Percentiles rank a stretch among this genome's conserved stretches.
These are phyloP conservation scores for Agaricus sinodeliciosus DNA, from an alignment of 768 basidiomycete species.

Conservation along the genomic window DNA sequence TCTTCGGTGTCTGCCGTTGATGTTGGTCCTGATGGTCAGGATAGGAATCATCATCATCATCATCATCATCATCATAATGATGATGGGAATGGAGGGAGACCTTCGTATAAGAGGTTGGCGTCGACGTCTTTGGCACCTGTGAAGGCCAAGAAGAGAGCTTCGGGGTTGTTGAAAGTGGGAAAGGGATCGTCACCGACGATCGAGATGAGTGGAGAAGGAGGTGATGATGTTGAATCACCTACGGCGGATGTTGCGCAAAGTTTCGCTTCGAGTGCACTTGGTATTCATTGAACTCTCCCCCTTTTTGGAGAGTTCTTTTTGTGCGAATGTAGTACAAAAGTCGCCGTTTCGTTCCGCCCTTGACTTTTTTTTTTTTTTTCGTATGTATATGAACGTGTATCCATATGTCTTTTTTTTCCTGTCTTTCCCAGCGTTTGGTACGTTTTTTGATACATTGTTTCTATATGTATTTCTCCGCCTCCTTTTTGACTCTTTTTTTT, in stretches of 20 bases:
- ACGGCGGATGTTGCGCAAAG: not conserved
- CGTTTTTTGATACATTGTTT: too few species aligned
- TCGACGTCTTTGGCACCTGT: slow-evolving; percentile 66
- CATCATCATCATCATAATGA: not conserved
- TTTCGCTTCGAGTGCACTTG: not conserved
- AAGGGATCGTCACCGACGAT: slow-evolving; percentile 14
- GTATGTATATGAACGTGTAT: too few species aligned
- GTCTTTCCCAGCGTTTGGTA: too few species aligned
- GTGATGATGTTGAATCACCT: not conserved
- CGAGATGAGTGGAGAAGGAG: slow-evolving; percentile 12
- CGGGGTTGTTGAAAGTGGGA: slow-evolving; percentile 19
- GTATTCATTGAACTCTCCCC: too few species aligned
- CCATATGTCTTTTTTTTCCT: too few species aligned
- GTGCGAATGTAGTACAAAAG: too few species aligned
- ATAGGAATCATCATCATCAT: not conserved
- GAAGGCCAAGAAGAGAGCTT: slow-evolving; percentile 42
- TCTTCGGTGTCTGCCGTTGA: slow-evolving; percentile 28
- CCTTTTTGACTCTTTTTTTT: too few species aligned
- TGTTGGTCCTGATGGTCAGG: not conserved
- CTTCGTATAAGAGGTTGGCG: slow-evolving; percentile 67
- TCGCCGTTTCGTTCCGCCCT: too few species aligned
- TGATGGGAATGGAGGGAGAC: slow-evolving; percentile 29
- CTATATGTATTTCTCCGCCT: too few species aligned
- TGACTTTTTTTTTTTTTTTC: too few species aligned
- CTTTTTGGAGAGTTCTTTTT: too few species aligned